Conservation (phyloP, 208 protist species). For the Wallacemonas rigidus region DNA sequence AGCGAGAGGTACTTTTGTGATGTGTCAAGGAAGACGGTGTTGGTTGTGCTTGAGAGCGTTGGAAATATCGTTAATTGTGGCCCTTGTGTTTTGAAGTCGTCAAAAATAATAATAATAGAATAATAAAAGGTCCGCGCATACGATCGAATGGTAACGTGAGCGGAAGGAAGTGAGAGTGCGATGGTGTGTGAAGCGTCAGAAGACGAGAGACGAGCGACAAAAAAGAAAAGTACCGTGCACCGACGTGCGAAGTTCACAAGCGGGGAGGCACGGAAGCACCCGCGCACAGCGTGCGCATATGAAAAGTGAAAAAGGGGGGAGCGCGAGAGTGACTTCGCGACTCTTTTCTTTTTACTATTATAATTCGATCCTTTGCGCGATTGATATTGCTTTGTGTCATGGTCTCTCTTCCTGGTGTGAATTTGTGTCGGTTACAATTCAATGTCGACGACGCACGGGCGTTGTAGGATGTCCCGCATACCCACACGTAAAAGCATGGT, state of each 20-base stretch:
- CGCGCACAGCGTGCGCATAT: too few relatives aligned
- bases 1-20: too few relatives aligned
- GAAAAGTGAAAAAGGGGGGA: too few relatives aligned
- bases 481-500: slow-evolving; percentile 37
- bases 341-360: too few relatives aligned
- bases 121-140: neutral
- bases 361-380: neutral
- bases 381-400: neutral
- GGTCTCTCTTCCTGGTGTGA: neutral
- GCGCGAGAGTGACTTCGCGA: too few relatives aligned
- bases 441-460: slow-evolving; percentile 54
- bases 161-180: too few relatives aligned
- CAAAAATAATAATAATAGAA: neutral
- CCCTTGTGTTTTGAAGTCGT: neutral
- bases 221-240: too few relatives aligned
- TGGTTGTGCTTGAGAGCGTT: neutral
- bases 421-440: slow-evolving; percentile 28
- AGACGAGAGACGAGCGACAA: too few relatives aligned
- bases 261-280: too few relatives aligned
- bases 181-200: too few relatives aligned
- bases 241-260: too few relatives aligned
- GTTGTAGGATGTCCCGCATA: slow-evolving; percentile 20
- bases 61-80: neutral
- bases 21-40: neutral
- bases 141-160: neutral